These are phyloP conservation scores for Globisporangium cederbergense DNA, from an alignment of 352 stramenopile genomes.

Conservation along the genomic window DNA sequence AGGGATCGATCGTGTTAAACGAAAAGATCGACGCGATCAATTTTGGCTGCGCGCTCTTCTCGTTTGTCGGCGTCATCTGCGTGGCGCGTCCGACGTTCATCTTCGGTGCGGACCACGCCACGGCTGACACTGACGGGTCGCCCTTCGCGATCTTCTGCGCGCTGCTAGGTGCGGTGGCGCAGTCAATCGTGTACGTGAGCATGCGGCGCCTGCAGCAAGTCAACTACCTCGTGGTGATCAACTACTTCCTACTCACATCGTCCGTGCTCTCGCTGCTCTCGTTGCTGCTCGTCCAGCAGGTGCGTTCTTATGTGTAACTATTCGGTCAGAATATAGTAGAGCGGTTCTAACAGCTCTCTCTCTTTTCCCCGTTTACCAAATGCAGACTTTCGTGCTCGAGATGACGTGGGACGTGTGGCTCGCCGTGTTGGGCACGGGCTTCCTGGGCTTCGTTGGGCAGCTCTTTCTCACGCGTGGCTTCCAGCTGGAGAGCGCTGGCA, in stretches of 20 bases:
- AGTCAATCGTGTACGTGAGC: conserved; percentile 29
- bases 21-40: conserved; percentile 33
- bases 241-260: conserved; percentile 37
- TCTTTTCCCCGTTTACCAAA: not conserved
- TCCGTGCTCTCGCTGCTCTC: conserved; percentile 29
- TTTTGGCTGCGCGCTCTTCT: conserved; percentile 30
- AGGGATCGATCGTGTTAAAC: conserved; percentile 29
- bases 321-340: not conserved
- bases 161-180: conserved; percentile 21
- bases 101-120: conserved; percentile 20
- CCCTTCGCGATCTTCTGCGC: conserved; percentile 24
- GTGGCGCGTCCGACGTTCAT: conserved; percentile 31
- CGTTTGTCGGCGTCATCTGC: conserved; percentile 34
- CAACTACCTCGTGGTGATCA: conserved; percentile 34
- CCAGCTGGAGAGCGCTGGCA: conserved; percentile 37
- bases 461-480: conserved; percentile 43
- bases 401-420: conserved; percentile 20
- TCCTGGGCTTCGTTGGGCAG: conserved; percentile 37
- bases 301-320: conserved; percentile 6
- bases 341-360: not conserved
- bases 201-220: conserved; percentile 34
- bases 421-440: conserved; percentile 25
- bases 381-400: conserved; percentile 15
- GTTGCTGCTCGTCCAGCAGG: conserved; percentile 21
- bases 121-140: conserved; percentile 20